A percentile compares a stretch with the other conserved stretches of the same genome.
These are phyloP conservation scores for Aspergillus phoenicis DNA, from an alignment of 2,329 filamentous ascomycete genomes.

Conservation along the genomic window DNA sequence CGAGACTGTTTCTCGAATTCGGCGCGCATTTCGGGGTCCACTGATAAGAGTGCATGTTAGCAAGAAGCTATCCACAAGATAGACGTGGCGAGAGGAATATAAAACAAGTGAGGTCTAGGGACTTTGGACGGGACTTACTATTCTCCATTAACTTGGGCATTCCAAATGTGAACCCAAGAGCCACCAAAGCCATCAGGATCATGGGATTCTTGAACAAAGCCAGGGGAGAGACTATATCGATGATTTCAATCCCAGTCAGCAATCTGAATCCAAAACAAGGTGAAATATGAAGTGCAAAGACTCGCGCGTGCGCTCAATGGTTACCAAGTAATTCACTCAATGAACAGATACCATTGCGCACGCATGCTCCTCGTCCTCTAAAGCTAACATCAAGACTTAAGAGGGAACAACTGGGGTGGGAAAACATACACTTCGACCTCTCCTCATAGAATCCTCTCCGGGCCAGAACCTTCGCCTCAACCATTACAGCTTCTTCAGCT, in stretches of 20 bases:
- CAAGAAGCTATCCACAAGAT: background rate
- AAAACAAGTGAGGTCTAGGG: background rate
- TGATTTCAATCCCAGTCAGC: too few species aligned
- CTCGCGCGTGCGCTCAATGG: too few species aligned
- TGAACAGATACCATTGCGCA: conserved; percentile 5
- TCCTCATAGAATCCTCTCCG: conserved; percentile 76
- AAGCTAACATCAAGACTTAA: conserved; percentile 2
- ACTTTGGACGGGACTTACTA: conserved; percentile 61
- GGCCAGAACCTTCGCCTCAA: conserved; percentile 65
- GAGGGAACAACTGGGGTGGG: background rate
- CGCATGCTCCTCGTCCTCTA: background rate
- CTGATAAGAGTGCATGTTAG: conserved; percentile 48
- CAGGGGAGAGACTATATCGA: conserved; percentile 70
- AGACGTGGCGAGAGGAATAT: background rate
- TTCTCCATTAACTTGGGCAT: conserved; percentile 96
- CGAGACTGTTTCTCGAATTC: conserved; percentile 92
- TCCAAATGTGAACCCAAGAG: conserved; percentile 80
- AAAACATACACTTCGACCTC: conserved; percentile 70
- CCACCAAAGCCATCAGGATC: conserved; percentile 88
- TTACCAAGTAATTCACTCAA: background rate
- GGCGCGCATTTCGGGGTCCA: conserved; percentile 94
- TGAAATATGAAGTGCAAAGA: too few species aligned
- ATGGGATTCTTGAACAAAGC: conserved; percentile 90
- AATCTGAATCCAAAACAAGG: too few species aligned
- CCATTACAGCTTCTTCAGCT: conserved; percentile 42